Evolutionary conservation across 305 asterid genomes (phyloP).

Genomic region (Rubia tinctorum): DNA sequence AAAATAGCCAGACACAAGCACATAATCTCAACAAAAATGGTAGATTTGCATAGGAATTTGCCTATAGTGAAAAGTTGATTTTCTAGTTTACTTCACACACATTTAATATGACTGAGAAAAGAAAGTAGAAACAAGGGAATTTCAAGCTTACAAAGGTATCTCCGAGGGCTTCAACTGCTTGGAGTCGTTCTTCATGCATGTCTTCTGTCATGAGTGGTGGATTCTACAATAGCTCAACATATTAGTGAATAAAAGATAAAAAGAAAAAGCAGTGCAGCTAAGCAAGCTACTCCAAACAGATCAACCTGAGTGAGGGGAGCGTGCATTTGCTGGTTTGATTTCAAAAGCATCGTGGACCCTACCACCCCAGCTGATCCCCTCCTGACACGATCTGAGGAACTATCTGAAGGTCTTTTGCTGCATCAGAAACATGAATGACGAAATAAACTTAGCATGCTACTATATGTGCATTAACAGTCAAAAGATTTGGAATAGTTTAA

Average conservation of each 20-base stretch:
- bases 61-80: background rate
- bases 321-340: constrained; percentile 58
- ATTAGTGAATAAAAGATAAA: constrained; percentile 17
- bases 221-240: constrained; percentile 44
- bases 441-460: constrained; percentile 1
- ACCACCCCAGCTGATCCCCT: constrained; percentile 61
- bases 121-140: constrained; percentile 18
- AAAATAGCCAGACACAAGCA: background rate
- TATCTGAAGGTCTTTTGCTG: constrained; percentile 31
- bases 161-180: constrained; percentile 80
- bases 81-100: background rate
- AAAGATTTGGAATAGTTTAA: background rate
- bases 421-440: constrained; percentile 19
- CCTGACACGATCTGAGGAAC: constrained; percentile 40
- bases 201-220: constrained; percentile 98
- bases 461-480: background rate
- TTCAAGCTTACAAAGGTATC: constrained; percentile 61
- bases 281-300: constrained; percentile 26
- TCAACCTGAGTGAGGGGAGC: constrained; percentile 83
- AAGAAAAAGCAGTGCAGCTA: constrained; percentile 11
- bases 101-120: background rate
- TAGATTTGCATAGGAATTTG: background rate
- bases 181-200: constrained; percentile 92
- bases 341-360: constrained; percentile 76
- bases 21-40: background rate